A percentile compares a stretch with the other conserved stretches of the same genome.
phyloP scores from a whole-genome alignment of 2,329 filamentous ascomycete species.

The Aspergillus melleus region DNA sequence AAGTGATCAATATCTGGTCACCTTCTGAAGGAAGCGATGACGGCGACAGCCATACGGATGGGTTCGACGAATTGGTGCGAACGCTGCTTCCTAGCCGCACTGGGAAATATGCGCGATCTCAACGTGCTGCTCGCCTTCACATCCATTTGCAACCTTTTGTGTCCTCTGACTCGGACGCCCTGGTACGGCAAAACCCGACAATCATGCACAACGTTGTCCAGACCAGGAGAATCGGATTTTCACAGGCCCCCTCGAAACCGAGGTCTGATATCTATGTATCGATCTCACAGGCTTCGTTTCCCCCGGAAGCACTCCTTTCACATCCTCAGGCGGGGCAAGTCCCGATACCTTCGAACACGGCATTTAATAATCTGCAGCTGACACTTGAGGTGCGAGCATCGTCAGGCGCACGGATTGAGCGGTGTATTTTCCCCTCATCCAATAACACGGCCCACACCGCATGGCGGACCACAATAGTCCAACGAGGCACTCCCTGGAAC shows the following conservation, averaged over 20 bases:
- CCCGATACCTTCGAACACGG: conserved; percentile 63
- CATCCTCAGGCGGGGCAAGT: conserved; percentile 80
- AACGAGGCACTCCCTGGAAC: conserved; percentile 80
- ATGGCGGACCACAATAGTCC: conserved; percentile 81
- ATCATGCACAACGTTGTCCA: conserved; percentile 76
- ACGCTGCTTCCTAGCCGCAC: conserved; percentile 71
- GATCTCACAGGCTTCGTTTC: conserved; percentile 73
- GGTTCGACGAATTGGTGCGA: conserved; percentile 71
- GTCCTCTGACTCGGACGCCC: conserved; percentile 71
- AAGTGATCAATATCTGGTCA: conserved; percentile 76
- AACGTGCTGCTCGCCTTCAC: conserved; percentile 72
- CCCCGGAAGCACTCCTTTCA: conserved; percentile 62
- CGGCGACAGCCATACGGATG: conserved; percentile 59
- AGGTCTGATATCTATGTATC: conserved; percentile 96
- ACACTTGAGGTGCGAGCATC: conserved; percentile 82
- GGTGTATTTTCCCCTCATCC: conserved; percentile 83
- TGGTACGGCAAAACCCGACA: conserved; percentile 86
- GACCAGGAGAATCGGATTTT: conserved; percentile 89
- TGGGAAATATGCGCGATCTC: conserved; percentile 73
- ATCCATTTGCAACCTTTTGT: conserved; percentile 77
- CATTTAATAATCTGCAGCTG: conserved; percentile 77
- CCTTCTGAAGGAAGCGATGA: conserved; percentile 58
- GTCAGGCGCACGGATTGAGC: conserved; percentile 78
- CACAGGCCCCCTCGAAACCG: conserved; percentile 81
- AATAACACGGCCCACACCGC: conserved; percentile 76